phyloP scores from a whole-genome alignment of 768 basidiomycete species.

The Lactarius akahatsu region DNA sequence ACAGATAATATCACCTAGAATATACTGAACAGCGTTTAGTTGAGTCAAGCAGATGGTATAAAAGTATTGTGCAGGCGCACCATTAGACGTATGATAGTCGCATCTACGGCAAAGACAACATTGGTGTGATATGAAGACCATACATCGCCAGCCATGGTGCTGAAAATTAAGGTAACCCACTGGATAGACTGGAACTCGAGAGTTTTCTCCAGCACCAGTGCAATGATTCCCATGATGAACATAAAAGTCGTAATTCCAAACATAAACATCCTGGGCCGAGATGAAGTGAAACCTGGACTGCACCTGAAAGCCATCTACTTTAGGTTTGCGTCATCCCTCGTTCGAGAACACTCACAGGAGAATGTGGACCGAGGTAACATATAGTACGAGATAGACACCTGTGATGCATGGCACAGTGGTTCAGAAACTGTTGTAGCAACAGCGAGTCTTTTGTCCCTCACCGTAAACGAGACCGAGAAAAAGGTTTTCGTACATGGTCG shows the following conservation, averaged over 20 bases:
- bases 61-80: background rate
- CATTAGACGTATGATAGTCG: background rate
- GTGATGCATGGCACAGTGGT: background rate
- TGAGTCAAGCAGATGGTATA: background rate
- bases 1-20: background rate
- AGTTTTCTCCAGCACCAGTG: background rate
- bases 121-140: background rate
- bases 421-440: background rate
- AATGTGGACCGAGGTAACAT: constrained; percentile 13
- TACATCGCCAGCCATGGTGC: too few species aligned
- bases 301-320: background rate
- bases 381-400: constrained; percentile 17
- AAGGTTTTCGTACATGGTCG: constrained; percentile 12
- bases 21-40: background rate
- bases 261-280: background rate
- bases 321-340: background rate
- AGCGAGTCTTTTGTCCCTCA: background rate
- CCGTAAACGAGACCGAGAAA: constrained; percentile 17
- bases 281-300: background rate
- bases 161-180: background rate
- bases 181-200: background rate
- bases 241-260: background rate
- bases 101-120: background rate
- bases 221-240: background rate
- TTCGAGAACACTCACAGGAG: constrained; percentile 12